Base-by-base conservation (phyloP, 306 rosid genomes). In the Ziziphus jujuba region DNA sequence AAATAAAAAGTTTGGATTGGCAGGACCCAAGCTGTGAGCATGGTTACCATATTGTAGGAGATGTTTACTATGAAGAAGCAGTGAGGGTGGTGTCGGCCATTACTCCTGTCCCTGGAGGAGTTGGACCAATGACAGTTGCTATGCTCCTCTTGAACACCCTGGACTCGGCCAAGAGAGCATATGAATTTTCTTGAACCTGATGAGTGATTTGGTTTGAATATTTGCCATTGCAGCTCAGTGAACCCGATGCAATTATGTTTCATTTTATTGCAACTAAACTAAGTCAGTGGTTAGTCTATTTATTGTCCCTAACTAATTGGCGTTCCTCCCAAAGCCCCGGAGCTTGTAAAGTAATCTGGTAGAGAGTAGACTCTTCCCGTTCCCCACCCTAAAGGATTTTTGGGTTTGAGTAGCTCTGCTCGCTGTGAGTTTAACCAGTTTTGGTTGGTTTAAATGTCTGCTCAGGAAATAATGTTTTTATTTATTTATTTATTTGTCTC, bases 91-190 rank as follows among this genome's bases (percentile, higher is more conserved):
- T 86, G 17, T 89, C 96, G 16, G 77, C 82, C 66, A 70, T 89
- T 21, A 89, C 96, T 61, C 98, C 95, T 47, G 96, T 89, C 48
- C 98, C 96, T 2, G 98, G 98, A 14, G 98, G 98, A 7, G 96
- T 92, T 34, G 96, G 98, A 21, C 98, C 96, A 3, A 78, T 92
- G 96, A 89, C 96, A 6, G 81, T 89, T 70, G 95, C 96, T 21
- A 87, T 89, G 96, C 98, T 92, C 35, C 89, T 89, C 17, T 67
- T 62, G 11, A 92, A 92, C 83, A 85, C 98, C 0, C 77, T 92
- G 1, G 83, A 84, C 74, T 83, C 96, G 20, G 95, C 98, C 47
- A 89, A 87, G 63, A 79, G 91, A 19, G 76, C 87, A 2, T 81
- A 73, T 38, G 72, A 72, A 67, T 87, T 79, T 48, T 52, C 72